phyloP scores from a whole-genome alignment of 495 filamentous ascomycete species.

The Xylaria acuta region DNA sequence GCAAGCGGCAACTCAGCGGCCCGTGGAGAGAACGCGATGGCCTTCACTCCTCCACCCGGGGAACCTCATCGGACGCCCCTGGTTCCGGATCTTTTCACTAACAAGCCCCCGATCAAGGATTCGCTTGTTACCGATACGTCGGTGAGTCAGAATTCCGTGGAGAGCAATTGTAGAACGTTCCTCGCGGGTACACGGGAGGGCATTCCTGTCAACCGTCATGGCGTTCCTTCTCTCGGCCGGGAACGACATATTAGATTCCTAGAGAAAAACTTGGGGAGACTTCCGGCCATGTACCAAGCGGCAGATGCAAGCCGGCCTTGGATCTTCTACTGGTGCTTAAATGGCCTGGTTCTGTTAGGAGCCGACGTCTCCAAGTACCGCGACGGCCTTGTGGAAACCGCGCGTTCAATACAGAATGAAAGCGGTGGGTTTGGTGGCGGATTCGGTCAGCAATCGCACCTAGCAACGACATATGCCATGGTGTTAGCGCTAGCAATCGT shows the following conservation, averaged over 20 bases:
- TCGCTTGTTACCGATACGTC: conserved; percentile 71
- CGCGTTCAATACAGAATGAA: conserved; percentile 79
- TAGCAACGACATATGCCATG: conserved; percentile 86
- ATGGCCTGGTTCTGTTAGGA: conserved; percentile 73
- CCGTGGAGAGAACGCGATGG: conserved; percentile 16
- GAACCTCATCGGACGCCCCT: conserved; percentile 46
- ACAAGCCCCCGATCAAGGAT: conserved; percentile 69
- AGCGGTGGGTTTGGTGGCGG: conserved; percentile 92
- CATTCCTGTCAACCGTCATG: conserved; percentile 64
- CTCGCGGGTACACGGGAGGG: conserved; percentile 58
- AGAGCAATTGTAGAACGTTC: conserved; percentile 72
- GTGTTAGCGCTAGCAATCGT: conserved; percentile 79
- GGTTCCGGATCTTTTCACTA: conserved; percentile 71
- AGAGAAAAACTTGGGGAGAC: conserved; percentile 64
- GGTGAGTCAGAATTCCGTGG: conserved; percentile 67
- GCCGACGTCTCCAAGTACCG: conserved; percentile 75
- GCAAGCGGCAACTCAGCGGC: neutral
- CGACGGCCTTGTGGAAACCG: conserved; percentile 70
- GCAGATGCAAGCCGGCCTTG: conserved; percentile 88
- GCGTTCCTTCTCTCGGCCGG: conserved; percentile 75
- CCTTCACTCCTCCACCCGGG: conserved; percentile 28
- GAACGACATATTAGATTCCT: conserved; percentile 79
- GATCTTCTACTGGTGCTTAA: conserved; percentile 90
- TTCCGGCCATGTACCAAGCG: conserved; percentile 69
- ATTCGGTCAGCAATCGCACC: conserved; percentile 85